These are phyloP conservation scores for Aspergillus sp. DNA, from an alignment of 2,329 filamentous ascomycete species.

Conservation along the genomic window DNA sequence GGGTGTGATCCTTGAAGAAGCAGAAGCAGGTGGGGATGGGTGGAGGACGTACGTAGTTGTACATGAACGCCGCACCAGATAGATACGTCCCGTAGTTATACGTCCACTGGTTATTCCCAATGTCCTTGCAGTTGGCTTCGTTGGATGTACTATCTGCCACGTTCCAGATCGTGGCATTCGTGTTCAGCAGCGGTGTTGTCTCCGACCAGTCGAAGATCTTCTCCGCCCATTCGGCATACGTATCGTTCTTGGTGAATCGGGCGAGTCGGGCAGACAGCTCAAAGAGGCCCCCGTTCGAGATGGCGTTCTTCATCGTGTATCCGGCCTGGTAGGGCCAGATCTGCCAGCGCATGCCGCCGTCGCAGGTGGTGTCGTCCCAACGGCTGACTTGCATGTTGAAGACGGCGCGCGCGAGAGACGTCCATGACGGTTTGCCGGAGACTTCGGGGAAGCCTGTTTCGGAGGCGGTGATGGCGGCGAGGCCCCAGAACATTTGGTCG, in stretches of 20 bases:
- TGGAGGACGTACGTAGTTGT: conserved; percentile 45
- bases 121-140: conserved; percentile 41
- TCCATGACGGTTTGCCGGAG: conserved; percentile 67
- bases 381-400: conserved; percentile 73
- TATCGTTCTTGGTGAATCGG: conserved; percentile 75
- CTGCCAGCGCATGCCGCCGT: conserved; percentile 81
- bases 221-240: conserved; percentile 73
- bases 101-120: conserved; percentile 56
- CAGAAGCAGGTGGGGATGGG: neutral
- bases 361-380: conserved; percentile 67
- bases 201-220: conserved; percentile 60
- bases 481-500: conserved; percentile 73
- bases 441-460: conserved; percentile 74
- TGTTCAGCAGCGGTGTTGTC: conserved; percentile 51
- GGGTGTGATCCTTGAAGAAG: neutral
- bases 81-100: conserved; percentile 58
- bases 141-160: conserved; percentile 17
- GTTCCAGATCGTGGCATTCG: conserved; percentile 42
- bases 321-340: conserved; percentile 74
- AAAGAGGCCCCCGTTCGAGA: conserved; percentile 58
- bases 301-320: conserved; percentile 57
- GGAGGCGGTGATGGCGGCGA: conserved; percentile 73
- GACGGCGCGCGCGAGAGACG: conserved; percentile 71
- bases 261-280: conserved; percentile 65
- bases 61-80: conserved; percentile 56